Evolutionary conservation across 768 basidiomycete genomes (phyloP).

Genomic region (Lanmaoa pseudosensibilis): DNA sequence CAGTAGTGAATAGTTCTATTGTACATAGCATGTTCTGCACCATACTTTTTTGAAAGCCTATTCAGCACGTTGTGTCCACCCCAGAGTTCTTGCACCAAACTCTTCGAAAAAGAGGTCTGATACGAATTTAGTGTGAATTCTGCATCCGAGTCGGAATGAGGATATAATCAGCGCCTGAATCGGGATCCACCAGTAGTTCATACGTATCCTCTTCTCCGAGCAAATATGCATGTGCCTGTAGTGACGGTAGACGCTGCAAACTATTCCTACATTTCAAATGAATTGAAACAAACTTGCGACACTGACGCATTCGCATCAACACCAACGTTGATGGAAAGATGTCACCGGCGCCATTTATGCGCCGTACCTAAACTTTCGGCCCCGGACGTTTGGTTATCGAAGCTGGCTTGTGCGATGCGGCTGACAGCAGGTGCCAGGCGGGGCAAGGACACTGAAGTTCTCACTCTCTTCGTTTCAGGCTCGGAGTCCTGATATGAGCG

Average conservation of each 20-base stretch:
- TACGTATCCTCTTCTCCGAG: conserved; percentile 81
- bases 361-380: conserved; percentile 15
- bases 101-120: conserved; percentile 78
- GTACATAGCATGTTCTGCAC: too few relatives aligned
- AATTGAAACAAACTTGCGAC: not conserved
- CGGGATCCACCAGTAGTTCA: conserved; percentile 84
- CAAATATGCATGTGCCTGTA: conserved; percentile 58
- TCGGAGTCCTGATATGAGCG: conserved; percentile 28
- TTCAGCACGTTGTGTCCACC: conserved; percentile 8
- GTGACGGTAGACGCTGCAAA: conserved; percentile 57
- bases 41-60: too few relatives aligned
- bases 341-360: conserved; percentile 62
- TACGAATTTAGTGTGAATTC: not conserved
- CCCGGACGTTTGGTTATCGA: conserved; percentile 24
- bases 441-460: conserved; percentile 36
- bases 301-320: conserved; percentile 61
- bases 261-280: not conserved
- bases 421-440: conserved; percentile 62
- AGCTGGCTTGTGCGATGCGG: conserved; percentile 45
- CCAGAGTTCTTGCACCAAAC: conserved; percentile 76
- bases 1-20: too few relatives aligned
- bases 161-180: conserved; percentile 54
- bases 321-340: conserved; percentile 78
- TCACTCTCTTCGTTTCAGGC: conserved; percentile 44
- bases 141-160: not conserved